Evolutionary conservation across 176 grass and related monocot species (phyloP).

Genomic region (Poa annua): DNA sequence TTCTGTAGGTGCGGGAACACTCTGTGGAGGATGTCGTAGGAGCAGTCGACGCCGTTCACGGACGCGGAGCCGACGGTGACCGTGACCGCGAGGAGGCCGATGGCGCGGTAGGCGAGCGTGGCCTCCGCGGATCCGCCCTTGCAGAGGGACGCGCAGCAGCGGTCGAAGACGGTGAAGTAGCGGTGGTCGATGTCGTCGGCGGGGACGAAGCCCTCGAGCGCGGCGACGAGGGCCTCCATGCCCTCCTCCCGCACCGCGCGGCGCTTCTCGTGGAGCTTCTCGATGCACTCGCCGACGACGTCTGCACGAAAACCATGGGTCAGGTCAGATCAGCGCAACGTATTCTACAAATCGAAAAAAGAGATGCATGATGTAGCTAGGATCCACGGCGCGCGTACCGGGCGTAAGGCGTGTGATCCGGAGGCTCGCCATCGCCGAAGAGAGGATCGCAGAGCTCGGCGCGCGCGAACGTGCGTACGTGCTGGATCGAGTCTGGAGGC

Average conservation of each 20-base stretch:
- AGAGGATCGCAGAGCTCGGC: not conserved
- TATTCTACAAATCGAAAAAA: not conserved
- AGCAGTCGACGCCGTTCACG: not conserved
- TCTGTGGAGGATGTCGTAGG: slow-evolving; percentile 2
- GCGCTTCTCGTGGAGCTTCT: slow-evolving; percentile 25
- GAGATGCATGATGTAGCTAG: not conserved
- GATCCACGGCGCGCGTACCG: not conserved
- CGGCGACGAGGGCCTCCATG: not conserved
- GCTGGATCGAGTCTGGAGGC: not conserved
- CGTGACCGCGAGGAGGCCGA: slow-evolving; percentile 43
- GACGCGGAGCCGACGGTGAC: not conserved
- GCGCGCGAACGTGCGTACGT: not conserved
- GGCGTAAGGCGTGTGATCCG: not conserved
- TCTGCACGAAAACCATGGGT: not conserved
- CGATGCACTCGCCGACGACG: slow-evolving; percentile 10
- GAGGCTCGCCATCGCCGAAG: not conserved
- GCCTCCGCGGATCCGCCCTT: slow-evolving; percentile 24
- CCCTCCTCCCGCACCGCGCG: slow-evolving; percentile 11
- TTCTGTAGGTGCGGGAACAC: not conserved
- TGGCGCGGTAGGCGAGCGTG: slow-evolving; percentile 39
- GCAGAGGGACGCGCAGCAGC: not conserved
- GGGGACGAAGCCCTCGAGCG: slow-evolving; percentile 11
- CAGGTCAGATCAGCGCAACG: not conserved
- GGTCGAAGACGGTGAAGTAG: slow-evolving; percentile 26
- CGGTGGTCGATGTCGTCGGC: slow-evolving; percentile 14